Base-by-base conservation (phyloP, 257 asterid species). In the Capsicum chinense region DNA sequence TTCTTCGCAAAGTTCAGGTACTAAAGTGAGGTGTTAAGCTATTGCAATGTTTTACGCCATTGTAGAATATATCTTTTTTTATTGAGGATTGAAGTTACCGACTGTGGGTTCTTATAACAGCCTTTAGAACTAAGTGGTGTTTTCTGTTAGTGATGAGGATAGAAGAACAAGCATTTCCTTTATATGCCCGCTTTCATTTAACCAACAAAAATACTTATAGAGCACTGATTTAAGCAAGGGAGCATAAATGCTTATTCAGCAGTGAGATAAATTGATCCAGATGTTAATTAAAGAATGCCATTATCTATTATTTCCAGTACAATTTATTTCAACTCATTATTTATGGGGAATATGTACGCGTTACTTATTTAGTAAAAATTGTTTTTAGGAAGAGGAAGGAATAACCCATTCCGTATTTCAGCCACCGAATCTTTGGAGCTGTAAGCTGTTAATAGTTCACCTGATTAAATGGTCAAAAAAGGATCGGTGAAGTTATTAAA, bases 1-100 rank as follows among this genome's bases (percentile, higher is more conserved):
- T 97, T 74, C 89, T 97, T 78, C 93, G 97, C 79, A 97, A 97
- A 92, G 95, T 97, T 88, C 99, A 97, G 99, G 99, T 97, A 90
- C 47, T 82, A 84, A 87, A 79, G 71, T 67, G 62, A 64, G 67
- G 47, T 62, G 68, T 79, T 59, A 67, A 81, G 83, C 67, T 47
- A 14, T 85, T 87, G 68, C 67, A 57, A 56, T 62, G 63, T 76
- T 8, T 76, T 76, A 52, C 9, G 4, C 63, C 59, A 52, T 56
- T 76, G 48, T 4, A 54, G 21, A 74, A 74, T 52, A n/a, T 74
- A 21, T 21, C 80, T 73, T 71, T 54, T 64, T 21, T 83, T 70
- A 26, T 35, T 50, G 52, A 60, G 50, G 19, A 76, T 4, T 62
- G 52, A 35, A 56, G 80, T 56, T 80, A 52, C 57, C 58, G 14